These are phyloP conservation scores for Boletus rubroflammeus DNA, from an alignment of 768 basidiomycete species.

Conservation along the genomic window DNA sequence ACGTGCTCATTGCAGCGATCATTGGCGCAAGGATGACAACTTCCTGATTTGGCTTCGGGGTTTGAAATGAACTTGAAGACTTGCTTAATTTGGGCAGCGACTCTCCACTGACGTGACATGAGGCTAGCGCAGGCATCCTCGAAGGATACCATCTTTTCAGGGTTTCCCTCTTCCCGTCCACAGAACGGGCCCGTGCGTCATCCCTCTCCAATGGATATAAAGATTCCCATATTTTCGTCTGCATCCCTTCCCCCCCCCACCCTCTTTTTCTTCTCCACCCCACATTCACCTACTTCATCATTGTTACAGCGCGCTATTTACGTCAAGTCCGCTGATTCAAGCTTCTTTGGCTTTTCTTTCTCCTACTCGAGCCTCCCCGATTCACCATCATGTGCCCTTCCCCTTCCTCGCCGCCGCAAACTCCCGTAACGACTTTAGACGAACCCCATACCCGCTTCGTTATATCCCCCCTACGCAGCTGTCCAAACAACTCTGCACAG, in stretches of 20 bases:
- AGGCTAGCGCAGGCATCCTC: constrained; percentile 22
- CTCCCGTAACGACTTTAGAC: constrained; percentile 19
- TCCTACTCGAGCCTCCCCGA: constrained; percentile 19
- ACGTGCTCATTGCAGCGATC: constrained; percentile 15
- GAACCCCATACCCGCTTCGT: constrained; percentile 7
- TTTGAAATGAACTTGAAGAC: constrained; percentile 26
- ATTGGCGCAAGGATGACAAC: constrained; percentile 10
- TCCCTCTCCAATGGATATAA: constrained; percentile 24
- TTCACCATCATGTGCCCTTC: constrained; percentile 27
- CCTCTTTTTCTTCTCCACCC: constrained; percentile 8
- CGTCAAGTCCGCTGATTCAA: constrained; percentile 16
- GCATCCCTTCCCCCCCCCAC: constrained; percentile 7
- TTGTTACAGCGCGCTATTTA: constrained; percentile 18
- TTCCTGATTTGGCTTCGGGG: constrained; percentile 17
- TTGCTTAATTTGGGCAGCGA: constrained; percentile 23
- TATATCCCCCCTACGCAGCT: constrained; percentile 2
- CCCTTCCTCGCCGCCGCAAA: constrained; percentile 25
- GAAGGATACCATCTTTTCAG: constrained; percentile 15
- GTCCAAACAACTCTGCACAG: constrained; percentile 3
- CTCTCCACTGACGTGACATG: constrained; percentile 14
- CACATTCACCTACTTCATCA: constrained; percentile 17
- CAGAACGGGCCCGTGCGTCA: constrained; percentile 30
- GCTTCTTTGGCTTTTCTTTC: constrained; percentile 12
- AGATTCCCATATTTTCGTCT: constrained; percentile 9
- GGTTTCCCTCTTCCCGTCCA: constrained; percentile 20